These are phyloP conservation scores for Erysimum cheiri DNA, from an alignment of 441 rosid genomes.

Conservation along the genomic window DNA sequence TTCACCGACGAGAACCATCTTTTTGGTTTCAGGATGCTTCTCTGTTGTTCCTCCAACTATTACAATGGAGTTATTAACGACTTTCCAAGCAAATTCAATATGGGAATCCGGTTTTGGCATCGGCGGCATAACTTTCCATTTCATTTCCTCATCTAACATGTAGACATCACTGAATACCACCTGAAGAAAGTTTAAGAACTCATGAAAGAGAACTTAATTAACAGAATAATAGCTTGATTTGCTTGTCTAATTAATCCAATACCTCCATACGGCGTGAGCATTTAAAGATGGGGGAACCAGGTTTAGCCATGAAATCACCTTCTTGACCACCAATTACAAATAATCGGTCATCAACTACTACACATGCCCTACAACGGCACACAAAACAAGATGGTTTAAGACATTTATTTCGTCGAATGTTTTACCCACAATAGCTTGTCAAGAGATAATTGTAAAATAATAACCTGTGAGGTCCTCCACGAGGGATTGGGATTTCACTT, in stretches of 20 bases:
- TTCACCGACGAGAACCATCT: slow-evolving; percentile 91
- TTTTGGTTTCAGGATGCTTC: slow-evolving; percentile 91
- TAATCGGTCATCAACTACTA: slow-evolving; percentile 76
- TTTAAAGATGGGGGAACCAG: slow-evolving; percentile 94
- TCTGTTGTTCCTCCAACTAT: slow-evolving; percentile 96
- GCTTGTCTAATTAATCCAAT: not conserved
- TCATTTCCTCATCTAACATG: slow-evolving; percentile 92
- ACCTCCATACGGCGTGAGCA: slow-evolving; percentile 92
- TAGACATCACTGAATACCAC: slow-evolving; percentile 79
- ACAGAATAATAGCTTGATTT: not conserved
- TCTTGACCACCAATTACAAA: slow-evolving; percentile 94
- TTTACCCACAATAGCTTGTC: not conserved
- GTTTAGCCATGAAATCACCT: slow-evolving; percentile 99
- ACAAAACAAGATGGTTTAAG: not conserved
- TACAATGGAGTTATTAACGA: slow-evolving; percentile 82
- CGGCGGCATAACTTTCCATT: slow-evolving; percentile 82
- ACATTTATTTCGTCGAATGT: not conserved
- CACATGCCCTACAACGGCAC: slow-evolving; percentile 64
- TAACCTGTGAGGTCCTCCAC: slow-evolving; percentile 96
- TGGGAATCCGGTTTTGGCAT: slow-evolving; percentile 98
- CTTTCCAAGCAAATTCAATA: slow-evolving; percentile 91
- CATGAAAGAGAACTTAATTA: not conserved
- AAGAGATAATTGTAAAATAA: slow-evolving; percentile 8
- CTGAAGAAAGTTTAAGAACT: slow-evolving; percentile 24
- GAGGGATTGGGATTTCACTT: slow-evolving; percentile 88